These are phyloP conservation scores for Limnanthes douglasii DNA, from an alignment of 345 rosid genomes.

Conservation along the genomic window DNA sequence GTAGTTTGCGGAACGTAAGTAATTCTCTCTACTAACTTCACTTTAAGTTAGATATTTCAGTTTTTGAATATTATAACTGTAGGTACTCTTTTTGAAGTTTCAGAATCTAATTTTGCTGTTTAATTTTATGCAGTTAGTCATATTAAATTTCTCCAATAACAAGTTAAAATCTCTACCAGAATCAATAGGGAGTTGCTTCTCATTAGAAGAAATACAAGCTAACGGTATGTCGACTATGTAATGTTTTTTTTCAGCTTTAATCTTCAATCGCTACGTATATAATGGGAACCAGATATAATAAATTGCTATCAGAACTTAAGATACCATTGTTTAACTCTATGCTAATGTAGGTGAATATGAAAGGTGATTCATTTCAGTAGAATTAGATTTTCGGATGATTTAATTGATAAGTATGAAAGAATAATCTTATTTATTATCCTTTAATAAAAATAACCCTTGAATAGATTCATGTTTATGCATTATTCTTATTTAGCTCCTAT, in stretches of 20 bases:
- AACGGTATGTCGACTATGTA: constrained; percentile 71
- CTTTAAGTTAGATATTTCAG: too few species aligned
- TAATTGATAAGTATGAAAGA: too few species aligned
- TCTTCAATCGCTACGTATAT: not conserved
- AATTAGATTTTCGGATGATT: too few species aligned
- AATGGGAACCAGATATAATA: not conserved
- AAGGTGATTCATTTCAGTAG: too few species aligned
- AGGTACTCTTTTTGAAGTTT: not conserved
- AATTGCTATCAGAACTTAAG: not conserved
- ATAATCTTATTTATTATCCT: too few species aligned
- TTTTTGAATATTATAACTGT: too few species aligned
- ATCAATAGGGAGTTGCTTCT: constrained; percentile 87
- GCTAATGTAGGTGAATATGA: too few species aligned
- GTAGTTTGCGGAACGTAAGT: constrained; percentile 92
- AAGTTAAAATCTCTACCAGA: constrained; percentile 85
- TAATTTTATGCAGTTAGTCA: constrained; percentile 55
- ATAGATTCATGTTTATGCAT: too few species aligned
- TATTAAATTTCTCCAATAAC: constrained; percentile 81
- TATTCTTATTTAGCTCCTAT: too few species aligned
- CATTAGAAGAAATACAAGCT: constrained; percentile 89
- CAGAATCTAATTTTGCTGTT: not conserved
- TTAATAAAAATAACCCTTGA: too few species aligned
- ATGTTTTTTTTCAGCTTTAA: too few species aligned
- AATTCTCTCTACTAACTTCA: constrained; percentile 4
- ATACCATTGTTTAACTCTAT: too few species aligned